Evolutionary conservation across 441 rosid genomes (phyloP).

Genomic region (Erodium texanum): DNA sequence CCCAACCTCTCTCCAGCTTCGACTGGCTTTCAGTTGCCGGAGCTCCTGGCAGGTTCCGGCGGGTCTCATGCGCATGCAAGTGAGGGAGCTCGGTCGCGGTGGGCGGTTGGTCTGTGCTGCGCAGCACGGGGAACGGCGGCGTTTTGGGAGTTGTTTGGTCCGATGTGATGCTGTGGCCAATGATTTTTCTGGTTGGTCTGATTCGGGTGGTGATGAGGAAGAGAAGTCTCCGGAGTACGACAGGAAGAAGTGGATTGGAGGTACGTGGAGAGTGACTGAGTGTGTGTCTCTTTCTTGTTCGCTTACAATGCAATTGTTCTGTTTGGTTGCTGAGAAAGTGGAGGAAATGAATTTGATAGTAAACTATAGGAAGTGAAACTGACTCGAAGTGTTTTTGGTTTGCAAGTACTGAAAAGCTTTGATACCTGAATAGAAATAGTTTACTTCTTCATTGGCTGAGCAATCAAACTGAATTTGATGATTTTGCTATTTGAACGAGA

Average conservation of each 20-base stretch:
- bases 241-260: conserved; percentile 44
- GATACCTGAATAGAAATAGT: neutral
- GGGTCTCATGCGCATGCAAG: conserved; percentile 23
- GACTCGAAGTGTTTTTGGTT: neutral
- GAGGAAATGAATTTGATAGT: conserved; percentile 5
- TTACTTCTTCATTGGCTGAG: neutral
- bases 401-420: neutral
- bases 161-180: conserved; percentile 31
- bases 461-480: neutral
- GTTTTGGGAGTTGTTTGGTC: conserved; percentile 23
- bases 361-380: neutral
- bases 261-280: conserved; percentile 19
- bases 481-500: neutral
- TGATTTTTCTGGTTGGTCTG: conserved; percentile 63
- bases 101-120: conserved; percentile 15
- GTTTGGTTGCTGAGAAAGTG: conserved; percentile 11
- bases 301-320: neutral
- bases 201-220: conserved; percentile 31
- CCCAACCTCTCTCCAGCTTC: conserved; percentile 72
- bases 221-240: conserved; percentile 26
- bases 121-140: conserved; percentile 20
- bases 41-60: conserved; percentile 18
- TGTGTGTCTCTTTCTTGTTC: neutral
- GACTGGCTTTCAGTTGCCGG: conserved; percentile 33
- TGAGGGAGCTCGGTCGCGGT: conserved; percentile 23